Base-by-base conservation (phyloP, 2,329 filamentous ascomycete genomes). In the Colletotrichum lupini region DNA sequence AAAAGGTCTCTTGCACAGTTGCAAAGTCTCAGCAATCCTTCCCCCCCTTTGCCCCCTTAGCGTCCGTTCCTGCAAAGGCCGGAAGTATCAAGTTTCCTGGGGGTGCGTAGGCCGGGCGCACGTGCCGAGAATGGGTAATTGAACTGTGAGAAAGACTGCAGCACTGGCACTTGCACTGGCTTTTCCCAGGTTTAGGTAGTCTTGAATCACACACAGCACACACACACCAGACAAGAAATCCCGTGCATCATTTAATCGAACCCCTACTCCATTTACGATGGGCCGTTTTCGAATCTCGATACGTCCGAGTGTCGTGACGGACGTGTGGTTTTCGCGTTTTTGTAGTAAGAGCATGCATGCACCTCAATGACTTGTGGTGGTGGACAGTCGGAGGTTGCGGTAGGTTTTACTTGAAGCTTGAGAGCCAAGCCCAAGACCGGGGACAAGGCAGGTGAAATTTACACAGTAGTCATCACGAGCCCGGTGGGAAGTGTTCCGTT, bases 321-420 rank as follows among this genome's bases (percentile, higher is more conserved):
- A 68, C 70, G 70, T 73, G 70, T 69, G 66, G 59, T 69, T 73
- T 73, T 69, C 70, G 70, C 70, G 70, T 65, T 56, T 60, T 22
- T 37, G 42, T 5, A 46, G 19, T 7, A n/a, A 46, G 16, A 46
- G 16, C 7, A 46, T 5, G 37, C 42, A 42, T 46, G 42, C 42
- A 46, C 6, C 16, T 46, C 42, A 46, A 46, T 46, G 42, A 46
- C 42, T 46, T 46, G 42, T 42, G 14, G 35, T 46, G 16, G 14
- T 46, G 42, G 19, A 46, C 16, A 46, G 42, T 8, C 42, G 42
- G 42, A n/a, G 16, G 42, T 46, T 46, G 42, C 19, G n/a, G 42
- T 46, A 46, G 19, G 42, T 46, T 46, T 46, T 46, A 19, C 42
- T 46, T 46, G 42, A 22, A 59, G 57, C 57, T 30, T 22, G 37